Conservation (phyloP, 2,329 filamentous ascomycete genomes). For the Aplosporella prunicola region DNA sequence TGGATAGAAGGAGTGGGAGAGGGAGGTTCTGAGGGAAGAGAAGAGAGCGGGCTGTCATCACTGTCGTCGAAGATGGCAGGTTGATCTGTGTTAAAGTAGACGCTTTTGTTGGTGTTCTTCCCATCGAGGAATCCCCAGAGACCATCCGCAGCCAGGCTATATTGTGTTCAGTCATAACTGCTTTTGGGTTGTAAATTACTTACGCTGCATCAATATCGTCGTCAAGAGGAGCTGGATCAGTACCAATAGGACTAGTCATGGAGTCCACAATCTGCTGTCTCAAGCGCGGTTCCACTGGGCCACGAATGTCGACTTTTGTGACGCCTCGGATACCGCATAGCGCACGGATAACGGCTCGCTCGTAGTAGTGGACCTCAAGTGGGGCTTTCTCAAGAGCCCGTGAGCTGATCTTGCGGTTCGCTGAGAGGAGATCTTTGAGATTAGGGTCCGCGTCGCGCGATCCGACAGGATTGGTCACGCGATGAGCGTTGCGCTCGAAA, state of each 20-base stretch:
- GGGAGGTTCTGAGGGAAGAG: no score
- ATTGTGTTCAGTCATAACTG: not conserved
- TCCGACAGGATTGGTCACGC: constrained; percentile 9
- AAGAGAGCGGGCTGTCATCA: no score
- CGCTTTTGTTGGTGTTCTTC: no score
- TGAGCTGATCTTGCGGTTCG: not conserved
- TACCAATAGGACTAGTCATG: no score
- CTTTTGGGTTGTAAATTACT: not conserved
- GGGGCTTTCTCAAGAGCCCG: not conserved
- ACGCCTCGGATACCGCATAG: constrained; percentile 16
- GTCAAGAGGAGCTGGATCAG: no score
- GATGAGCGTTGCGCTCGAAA: constrained; percentile 12
- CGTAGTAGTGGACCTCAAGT: constrained; percentile 10
- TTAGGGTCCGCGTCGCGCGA: not conserved
- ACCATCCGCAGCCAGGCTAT: constrained; percentile 3
- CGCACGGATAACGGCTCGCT: constrained; percentile 13
- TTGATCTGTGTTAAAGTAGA: no score
- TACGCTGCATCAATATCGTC: not conserved
- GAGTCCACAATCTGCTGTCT: constrained; percentile 3
- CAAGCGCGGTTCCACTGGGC: not conserved
- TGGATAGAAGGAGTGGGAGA: no score
- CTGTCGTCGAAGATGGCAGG: no score
- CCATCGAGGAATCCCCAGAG: not conserved
- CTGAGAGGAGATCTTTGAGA: not conserved
- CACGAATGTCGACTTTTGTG: constrained; percentile 11